phyloP scores from a whole-genome alignment of 768 basidiomycete genomes.

The Lepiota venenata region DNA sequence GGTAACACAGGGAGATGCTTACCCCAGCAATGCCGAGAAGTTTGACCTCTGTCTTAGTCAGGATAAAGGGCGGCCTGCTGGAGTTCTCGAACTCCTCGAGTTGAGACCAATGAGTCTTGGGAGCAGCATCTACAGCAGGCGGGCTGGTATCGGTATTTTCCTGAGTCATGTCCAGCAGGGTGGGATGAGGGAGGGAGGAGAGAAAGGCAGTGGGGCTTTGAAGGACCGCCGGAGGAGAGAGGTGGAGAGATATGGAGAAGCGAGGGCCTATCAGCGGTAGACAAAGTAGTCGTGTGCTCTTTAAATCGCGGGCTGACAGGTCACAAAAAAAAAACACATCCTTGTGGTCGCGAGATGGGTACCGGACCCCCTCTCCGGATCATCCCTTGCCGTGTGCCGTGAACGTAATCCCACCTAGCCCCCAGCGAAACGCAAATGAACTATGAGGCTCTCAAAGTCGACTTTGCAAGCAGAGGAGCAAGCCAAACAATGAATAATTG shows the following conservation, averaged over 20 bases:
- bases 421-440: too few species aligned
- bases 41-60: slow-evolving; percentile 48
- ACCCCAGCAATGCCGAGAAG: slow-evolving; percentile 61
- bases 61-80: slow-evolving; percentile 23
- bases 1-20: slow-evolving; percentile 21
- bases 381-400: not conserved
- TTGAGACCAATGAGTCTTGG: slow-evolving; percentile 6
- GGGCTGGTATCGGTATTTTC: not conserved
- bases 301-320: slow-evolving; percentile 6
- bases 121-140: not conserved
- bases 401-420: too few species aligned
- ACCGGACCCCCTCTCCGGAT: not conserved
- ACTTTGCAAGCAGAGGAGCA: too few species aligned
- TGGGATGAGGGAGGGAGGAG: not conserved
- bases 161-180: not conserved
- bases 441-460: too few species aligned
- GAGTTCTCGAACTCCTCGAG: slow-evolving; percentile 25
- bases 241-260: not conserved
- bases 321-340: not conserved
- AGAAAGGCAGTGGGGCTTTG: not conserved
- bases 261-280: not conserved
- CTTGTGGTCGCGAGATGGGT: not conserved
- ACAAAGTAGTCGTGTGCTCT: not conserved
- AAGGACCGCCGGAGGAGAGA: not conserved
- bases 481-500: too few species aligned